These are phyloP conservation scores for Epichloe bromicola DNA, from an alignment of 2,329 filamentous ascomycete genomes.

Conservation along the genomic window DNA sequence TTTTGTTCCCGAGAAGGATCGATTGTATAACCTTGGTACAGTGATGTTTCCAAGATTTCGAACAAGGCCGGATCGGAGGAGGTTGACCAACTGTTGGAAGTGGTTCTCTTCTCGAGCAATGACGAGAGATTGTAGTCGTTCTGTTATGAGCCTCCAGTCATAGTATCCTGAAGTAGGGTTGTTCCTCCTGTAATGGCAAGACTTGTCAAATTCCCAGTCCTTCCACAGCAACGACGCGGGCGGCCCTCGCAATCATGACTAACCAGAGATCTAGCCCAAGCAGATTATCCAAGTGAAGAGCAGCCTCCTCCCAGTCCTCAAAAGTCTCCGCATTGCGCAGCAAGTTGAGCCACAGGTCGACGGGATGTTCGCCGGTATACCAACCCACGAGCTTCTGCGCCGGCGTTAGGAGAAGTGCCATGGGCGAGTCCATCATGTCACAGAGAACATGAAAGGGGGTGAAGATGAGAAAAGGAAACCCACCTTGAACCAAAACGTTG, in stretches of 20 bases:
- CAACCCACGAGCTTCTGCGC: constrained; percentile 53
- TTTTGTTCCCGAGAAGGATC: constrained; percentile 80
- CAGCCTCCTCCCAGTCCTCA: constrained; percentile 80
- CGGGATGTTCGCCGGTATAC: constrained; percentile 51
- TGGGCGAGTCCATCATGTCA: constrained; percentile 7
- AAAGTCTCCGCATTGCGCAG: constrained; percentile 56
- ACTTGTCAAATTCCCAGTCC: neutral
- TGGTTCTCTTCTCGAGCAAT: constrained; percentile 58
- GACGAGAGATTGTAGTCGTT: constrained; percentile 59
- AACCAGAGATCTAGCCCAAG: constrained; percentile 74
- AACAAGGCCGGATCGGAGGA: constrained; percentile 65
- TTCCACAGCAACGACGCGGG: no score
- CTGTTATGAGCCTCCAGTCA: constrained; percentile 72
- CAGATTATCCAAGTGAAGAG: constrained; percentile 67
- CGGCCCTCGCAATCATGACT: constrained; percentile 6
- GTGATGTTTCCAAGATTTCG: constrained; percentile 90
- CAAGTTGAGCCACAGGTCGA: constrained; percentile 51
- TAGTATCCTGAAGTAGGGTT: constrained; percentile 71
- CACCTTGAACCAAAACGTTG: constrained; percentile 50
- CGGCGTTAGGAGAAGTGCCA: constrained; percentile 11
- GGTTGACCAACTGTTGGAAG: constrained; percentile 60
- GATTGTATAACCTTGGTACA: constrained; percentile 66
- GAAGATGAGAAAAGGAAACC: constrained; percentile 9
- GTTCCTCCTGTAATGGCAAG: constrained; percentile 48
- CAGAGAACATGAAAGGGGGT: constrained; percentile 2